Conservation (phyloP, 768 basidiomycete genomes). For the Boletellus emodensis region DNA sequence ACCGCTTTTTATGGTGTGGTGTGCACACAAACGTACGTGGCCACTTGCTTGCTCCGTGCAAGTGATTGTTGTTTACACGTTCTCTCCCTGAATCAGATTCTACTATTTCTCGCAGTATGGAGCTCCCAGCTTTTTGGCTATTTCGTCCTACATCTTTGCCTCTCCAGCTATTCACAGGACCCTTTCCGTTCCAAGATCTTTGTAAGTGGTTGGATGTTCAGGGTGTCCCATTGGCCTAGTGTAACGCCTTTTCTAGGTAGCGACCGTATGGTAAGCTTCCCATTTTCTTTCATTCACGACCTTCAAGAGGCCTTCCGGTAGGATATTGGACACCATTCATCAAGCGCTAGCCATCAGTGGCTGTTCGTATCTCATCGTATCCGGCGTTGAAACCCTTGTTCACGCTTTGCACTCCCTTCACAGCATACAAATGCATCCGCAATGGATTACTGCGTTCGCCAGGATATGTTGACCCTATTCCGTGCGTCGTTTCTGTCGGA, state of each 20-base stretch:
- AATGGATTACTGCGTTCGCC: background rate
- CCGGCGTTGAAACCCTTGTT: background rate
- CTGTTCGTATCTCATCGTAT: background rate
- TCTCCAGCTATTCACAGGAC: background rate
- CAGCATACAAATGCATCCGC: background rate
- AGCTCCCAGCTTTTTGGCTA: background rate
- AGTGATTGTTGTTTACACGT: too few species aligned
- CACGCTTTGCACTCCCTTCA: background rate
- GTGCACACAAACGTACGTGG: background rate
- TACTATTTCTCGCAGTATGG: background rate
- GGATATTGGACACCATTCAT: background rate
- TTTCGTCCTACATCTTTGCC: background rate
- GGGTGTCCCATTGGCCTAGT: background rate
- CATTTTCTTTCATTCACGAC: background rate
- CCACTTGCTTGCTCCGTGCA: background rate
- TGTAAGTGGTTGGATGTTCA: background rate
- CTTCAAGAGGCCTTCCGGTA: background rate
- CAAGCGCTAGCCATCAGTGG: background rate
- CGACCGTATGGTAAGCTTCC: background rate
- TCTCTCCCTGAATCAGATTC: background rate
- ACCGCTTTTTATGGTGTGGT: background rate
- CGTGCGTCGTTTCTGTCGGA: background rate
- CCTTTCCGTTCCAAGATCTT: background rate
- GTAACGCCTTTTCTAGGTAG: background rate
- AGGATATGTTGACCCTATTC: background rate